Evolutionary conservation across 2,329 filamentous ascomycete species (phyloP).

Genomic region (Colletotrichum incanum): DNA sequence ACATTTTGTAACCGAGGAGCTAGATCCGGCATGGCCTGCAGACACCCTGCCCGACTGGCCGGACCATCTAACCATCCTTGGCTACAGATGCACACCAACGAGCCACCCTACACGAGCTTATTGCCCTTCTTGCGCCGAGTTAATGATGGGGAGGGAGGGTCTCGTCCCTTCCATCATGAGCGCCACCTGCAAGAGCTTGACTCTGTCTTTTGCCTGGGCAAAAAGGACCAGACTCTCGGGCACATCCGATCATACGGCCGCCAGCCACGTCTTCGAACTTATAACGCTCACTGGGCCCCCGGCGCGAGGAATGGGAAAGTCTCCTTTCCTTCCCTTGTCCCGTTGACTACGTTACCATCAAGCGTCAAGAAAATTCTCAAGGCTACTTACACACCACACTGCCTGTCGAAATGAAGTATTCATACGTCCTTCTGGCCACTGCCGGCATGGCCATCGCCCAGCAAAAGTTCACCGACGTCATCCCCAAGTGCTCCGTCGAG

Average conservation of each 20-base stretch:
- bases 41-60: constrained; percentile 9
- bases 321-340: not conserved
- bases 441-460: constrained; percentile 38
- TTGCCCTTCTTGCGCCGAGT: constrained; percentile 6
- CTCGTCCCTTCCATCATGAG: not conserved
- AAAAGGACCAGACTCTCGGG: not conserved
- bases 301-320: no score
- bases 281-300: not conserved
- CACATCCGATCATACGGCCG: not conserved
- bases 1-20: constrained; percentile 31
- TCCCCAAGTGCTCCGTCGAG: constrained; percentile 45
- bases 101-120: constrained; percentile 31
- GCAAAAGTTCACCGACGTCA: constrained; percentile 44
- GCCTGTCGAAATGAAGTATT: constrained; percentile 42
- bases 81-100: constrained; percentile 13
- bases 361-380: not conserved
- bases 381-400: no score
- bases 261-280: not conserved
- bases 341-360: not conserved
- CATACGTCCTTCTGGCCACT: constrained; percentile 40
- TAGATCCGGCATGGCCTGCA: constrained; percentile 17
- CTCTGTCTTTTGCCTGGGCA: not conserved
- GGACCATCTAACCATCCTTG: constrained; percentile 22
- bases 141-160: constrained; percentile 5
- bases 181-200: constrained; percentile 28